Evolutionary conservation across 2,329 filamentous ascomycete genomes (phyloP).

Genomic region (Plenodomus biglobosus): DNA sequence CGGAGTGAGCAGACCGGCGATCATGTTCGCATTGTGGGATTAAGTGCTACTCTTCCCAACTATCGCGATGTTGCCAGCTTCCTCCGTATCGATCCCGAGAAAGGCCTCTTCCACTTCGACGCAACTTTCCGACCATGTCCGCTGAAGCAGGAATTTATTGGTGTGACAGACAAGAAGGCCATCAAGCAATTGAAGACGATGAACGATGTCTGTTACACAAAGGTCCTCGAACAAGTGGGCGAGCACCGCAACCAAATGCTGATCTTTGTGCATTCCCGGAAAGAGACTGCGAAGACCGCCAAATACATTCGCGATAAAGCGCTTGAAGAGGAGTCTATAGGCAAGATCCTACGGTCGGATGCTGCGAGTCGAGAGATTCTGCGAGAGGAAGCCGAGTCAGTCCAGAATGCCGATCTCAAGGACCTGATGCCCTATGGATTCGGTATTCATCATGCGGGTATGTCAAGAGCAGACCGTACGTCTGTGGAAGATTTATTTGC

Average conservation of each 20-base stretch:
- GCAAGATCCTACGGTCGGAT: constrained; percentile 90
- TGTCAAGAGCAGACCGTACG: constrained; percentile 91
- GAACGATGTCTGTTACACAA: constrained; percentile 98
- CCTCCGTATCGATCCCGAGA: constrained; percentile 80
- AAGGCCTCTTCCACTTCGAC: constrained; percentile 94
- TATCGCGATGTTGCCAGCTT: constrained; percentile 96
- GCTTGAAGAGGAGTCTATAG: constrained; percentile 94
- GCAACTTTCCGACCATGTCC: constrained; percentile 92
- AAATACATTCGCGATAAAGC: constrained; percentile 96
- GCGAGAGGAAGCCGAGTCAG: constrained; percentile 77
- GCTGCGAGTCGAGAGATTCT: constrained; percentile 88
- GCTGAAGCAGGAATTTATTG: constrained; percentile 93
- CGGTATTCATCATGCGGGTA: constrained; percentile 96
- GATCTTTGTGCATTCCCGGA: constrained; percentile 97
- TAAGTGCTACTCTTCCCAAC: constrained; percentile 94
- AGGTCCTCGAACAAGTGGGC: constrained; percentile 94
- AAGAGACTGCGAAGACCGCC: constrained; percentile 97
- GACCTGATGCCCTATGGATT: constrained; percentile 95
- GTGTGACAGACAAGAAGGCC: constrained; percentile 94
- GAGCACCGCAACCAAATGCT: constrained; percentile 95
- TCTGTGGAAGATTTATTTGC: constrained; percentile 94
- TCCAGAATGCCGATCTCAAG: constrained; percentile 85
- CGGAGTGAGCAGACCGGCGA: constrained; percentile 93
- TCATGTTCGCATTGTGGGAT: constrained; percentile 83
- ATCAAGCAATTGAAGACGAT: constrained; percentile 99